phyloP scores from a whole-genome alignment of 1,139 yeast species.

The Pichia sp. region DNA sequence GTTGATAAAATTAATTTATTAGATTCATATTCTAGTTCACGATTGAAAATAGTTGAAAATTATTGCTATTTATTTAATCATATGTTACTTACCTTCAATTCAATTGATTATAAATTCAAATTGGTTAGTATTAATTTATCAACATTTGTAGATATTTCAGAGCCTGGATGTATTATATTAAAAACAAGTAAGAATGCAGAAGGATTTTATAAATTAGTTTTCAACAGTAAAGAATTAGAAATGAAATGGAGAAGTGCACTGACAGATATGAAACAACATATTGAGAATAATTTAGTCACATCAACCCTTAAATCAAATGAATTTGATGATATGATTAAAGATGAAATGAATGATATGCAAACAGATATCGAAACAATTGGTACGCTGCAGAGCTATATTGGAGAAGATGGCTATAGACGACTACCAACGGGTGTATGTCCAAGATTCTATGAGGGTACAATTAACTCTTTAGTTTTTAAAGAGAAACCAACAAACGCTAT shows the following conservation, averaged over 20 bases:
- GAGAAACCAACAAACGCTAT: conserved; percentile 25
- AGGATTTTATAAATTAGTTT: conserved; percentile 21
- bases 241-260: conserved; percentile 35
- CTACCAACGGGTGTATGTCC: conserved; percentile 25
- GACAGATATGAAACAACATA: conserved; percentile 27
- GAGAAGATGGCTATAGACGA: conserved; percentile 9
- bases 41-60: conserved; percentile 12
- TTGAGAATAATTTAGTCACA: conserved; percentile 27
- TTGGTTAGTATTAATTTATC: conserved; percentile 13
- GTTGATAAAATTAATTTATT: conserved; percentile 24
- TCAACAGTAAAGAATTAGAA: conserved; percentile 17
- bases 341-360: not conserved
- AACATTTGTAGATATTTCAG: conserved; percentile 15
- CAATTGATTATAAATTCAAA: conserved; percentile 5
- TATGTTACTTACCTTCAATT: conserved; percentile 18
- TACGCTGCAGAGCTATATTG: conserved; percentile 8
- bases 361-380: conserved; percentile 6
- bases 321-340: conserved; percentile 14
- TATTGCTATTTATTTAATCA: conserved; percentile 30
- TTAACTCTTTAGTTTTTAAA: conserved; percentile 19
- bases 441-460: conserved; percentile 24
- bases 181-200: conserved; percentile 8
- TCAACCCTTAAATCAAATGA: conserved; percentile 27
- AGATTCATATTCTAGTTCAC: not conserved
- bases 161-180: conserved; percentile 14